phyloP scores from a whole-genome alignment of 2,329 filamentous ascomycete genomes.

The Ceratocystis cacaofunesta region DNA sequence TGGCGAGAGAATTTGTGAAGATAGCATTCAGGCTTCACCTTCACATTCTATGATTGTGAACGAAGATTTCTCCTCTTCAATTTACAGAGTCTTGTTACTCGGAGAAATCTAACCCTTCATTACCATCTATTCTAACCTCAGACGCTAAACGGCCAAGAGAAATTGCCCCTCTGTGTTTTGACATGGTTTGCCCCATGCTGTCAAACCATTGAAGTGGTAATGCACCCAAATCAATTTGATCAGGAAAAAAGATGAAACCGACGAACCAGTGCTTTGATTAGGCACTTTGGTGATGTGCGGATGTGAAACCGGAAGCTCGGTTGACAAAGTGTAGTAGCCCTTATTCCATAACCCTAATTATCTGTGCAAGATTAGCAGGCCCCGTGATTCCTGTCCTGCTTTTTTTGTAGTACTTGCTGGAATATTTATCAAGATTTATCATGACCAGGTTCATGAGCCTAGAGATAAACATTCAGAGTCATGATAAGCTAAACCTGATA shows the following conservation, averaged over 20 bases:
- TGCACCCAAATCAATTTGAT: background rate
- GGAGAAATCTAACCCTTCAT: slow-evolving; percentile 5
- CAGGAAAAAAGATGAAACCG: background rate
- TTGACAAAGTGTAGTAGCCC: background rate
- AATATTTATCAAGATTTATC: background rate
- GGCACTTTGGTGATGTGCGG: background rate
- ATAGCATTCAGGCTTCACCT: background rate
- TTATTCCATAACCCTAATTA: background rate
- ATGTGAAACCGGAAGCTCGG: background rate
- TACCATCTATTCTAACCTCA: slow-evolving; percentile 2
- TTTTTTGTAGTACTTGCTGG: no score
- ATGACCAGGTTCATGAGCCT: background rate
- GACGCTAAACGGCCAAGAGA: background rate
- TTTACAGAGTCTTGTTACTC: slow-evolving; percentile 3
- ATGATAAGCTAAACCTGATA: background rate
- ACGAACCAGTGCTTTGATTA: background rate
- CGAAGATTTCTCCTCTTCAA: background rate
- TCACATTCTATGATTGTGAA: background rate
- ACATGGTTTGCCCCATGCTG: background rate
- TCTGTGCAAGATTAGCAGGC: no score
- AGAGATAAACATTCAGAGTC: background rate
- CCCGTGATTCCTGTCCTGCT: no score
- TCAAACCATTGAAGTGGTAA: background rate
- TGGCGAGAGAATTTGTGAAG: background rate
- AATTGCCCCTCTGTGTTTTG: background rate